Percentiles rank a stretch among this genome's conserved stretches.
phyloP scores from a whole-genome alignment of 202 grass and related monocot species.

The Brachypodium distachyon region DNA sequence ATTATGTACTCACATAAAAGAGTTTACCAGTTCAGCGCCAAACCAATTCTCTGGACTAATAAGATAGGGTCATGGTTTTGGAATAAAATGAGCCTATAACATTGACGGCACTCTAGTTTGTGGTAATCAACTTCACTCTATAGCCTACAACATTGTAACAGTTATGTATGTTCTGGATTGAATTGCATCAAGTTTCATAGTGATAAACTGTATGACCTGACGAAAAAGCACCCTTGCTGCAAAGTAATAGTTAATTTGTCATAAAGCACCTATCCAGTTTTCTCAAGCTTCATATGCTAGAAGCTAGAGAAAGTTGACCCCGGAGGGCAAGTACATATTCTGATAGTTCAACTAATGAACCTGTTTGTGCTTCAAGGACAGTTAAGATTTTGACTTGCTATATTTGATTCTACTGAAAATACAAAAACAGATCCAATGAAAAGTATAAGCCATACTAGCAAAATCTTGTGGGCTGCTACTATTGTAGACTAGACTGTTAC shows the following conservation, averaged over 20 bases:
- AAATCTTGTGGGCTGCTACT: neutral
- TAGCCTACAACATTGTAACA: too few relatives aligned
- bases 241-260: neutral
- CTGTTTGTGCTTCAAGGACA: neutral
- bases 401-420: neutral
- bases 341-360: neutral
- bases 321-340: neutral
- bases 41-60: neutral
- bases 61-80: neutral
- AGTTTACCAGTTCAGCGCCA: neutral
- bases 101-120: neutral
- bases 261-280: neutral
- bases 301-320: too few relatives aligned
- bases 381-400: neutral
- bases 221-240: neutral
- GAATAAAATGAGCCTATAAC: neutral
- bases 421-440: neutral
- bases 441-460: neutral
- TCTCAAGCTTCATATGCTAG: neutral
- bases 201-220: neutral
- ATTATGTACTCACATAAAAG: neutral
- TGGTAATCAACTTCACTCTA: neutral
- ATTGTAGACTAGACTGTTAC: neutral
- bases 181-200: neutral
- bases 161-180: too few relatives aligned